Percentiles rank a stretch among this genome's conserved stretches.
Evolutionary conservation across 805 yeast species (phyloP).

Genomic region (Kuraishia floccosa): DNA sequence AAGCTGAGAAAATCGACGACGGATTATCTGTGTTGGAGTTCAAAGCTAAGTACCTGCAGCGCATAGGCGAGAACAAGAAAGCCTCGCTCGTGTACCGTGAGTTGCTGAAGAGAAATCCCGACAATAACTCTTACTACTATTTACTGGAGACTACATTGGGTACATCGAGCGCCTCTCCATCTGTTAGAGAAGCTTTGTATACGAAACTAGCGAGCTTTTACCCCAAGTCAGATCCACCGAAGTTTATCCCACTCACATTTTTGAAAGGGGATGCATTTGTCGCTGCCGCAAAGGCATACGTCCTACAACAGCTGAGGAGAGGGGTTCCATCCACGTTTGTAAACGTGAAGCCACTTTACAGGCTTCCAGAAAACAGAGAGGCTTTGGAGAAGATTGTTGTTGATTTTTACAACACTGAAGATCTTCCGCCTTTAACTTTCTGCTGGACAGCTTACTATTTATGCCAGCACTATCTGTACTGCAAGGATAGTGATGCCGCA

Average conservation of each 20-base stretch:
- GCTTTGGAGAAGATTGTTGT: slow-evolving; percentile 42
- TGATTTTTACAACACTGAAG: slow-evolving; percentile 26
- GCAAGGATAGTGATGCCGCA: slow-evolving; percentile 45
- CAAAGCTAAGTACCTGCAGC: slow-evolving; percentile 51
- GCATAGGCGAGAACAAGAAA: slow-evolving; percentile 44
- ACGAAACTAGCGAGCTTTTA: slow-evolving; percentile 55
- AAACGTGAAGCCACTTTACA: slow-evolving; percentile 73
- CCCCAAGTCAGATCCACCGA: slow-evolving; percentile 78
- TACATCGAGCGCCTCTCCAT: slow-evolving; percentile 30
- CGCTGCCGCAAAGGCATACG: slow-evolving; percentile 37
- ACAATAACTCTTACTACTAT: slow-evolving; percentile 53
- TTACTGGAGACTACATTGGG: slow-evolving; percentile 57
- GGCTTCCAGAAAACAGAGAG: slow-evolving; percentile 23
- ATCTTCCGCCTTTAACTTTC: slow-evolving; percentile 27
- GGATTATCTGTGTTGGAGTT: slow-evolving; percentile 51
- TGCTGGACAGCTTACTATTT: slow-evolving; percentile 72
- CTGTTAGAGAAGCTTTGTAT: slow-evolving; percentile 49
- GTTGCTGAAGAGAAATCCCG: slow-evolving; percentile 79
- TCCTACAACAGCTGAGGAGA: slow-evolving; percentile 50
- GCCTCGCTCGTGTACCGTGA: slow-evolving; percentile 61
- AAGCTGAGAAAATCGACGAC: slow-evolving; percentile 36
- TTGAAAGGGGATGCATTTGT: slow-evolving; percentile 38
- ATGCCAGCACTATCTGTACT: slow-evolving; percentile 62
- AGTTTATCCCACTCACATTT: slow-evolving; percentile 67
- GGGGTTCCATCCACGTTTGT: slow-evolving; percentile 90